Evolutionary conservation across 176 grass and related monocot genomes (phyloP).

Genomic region (Calamus simplicifolius): DNA sequence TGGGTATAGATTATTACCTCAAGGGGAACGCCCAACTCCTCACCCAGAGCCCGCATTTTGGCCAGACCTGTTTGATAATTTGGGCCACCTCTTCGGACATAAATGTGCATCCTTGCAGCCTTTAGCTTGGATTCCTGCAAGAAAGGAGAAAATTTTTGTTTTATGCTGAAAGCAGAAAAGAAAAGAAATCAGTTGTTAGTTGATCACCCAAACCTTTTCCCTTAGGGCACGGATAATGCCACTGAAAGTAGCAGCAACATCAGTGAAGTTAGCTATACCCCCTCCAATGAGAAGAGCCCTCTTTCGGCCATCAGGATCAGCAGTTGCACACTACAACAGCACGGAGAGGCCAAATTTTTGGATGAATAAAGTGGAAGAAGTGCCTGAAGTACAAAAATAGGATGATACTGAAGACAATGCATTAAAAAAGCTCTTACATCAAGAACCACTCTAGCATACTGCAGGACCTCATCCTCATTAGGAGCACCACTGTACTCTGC

Average conservation of each 20-base stretch:
- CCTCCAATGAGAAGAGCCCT: slow-evolving; percentile 91
- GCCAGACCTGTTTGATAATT: slow-evolving; percentile 92
- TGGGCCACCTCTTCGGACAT: slow-evolving; percentile 85
- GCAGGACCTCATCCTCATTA: slow-evolving; percentile 86
- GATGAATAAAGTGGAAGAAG: too few species aligned
- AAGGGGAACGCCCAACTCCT: slow-evolving; percentile 74
- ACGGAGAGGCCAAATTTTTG: neutral
- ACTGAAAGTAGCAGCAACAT: slow-evolving; percentile 87
- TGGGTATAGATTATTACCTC: slow-evolving; percentile 35
- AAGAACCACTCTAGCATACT: slow-evolving; percentile 88
- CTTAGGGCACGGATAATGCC: slow-evolving; percentile 88
- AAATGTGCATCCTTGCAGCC: slow-evolving; percentile 83
- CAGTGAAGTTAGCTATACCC: slow-evolving; percentile 95
- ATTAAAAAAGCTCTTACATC: slow-evolving; percentile 39
- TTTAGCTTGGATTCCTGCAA: slow-evolving; percentile 85
- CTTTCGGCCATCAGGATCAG: slow-evolving; percentile 88
- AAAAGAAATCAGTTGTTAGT: neutral
- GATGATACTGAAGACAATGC: neutral
- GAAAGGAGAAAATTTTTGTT: slow-evolving; percentile 9
- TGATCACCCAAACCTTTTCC: slow-evolving; percentile 55
- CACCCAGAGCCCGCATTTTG: slow-evolving; percentile 77
- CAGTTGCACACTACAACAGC: slow-evolving; percentile 51
- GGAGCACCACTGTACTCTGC: slow-evolving; percentile 92
- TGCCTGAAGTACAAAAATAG: neutral
- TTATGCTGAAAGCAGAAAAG: slow-evolving; percentile 13